These are phyloP conservation scores for Ogataea henricii DNA, from an alignment of 805 yeast species.

Conservation along the genomic window DNA sequence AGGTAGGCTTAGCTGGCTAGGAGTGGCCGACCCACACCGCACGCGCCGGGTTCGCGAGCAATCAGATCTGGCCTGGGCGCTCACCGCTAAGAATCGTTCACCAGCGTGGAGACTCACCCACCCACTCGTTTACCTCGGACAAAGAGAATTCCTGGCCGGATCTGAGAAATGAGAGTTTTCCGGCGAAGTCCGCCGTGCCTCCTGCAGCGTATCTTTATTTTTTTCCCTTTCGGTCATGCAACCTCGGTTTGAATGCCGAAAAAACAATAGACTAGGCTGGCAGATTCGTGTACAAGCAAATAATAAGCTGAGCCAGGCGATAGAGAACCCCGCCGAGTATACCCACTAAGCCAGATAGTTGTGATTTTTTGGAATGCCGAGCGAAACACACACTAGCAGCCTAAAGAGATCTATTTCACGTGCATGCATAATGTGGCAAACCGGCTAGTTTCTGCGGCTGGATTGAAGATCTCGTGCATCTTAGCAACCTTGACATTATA, in stretches of 20 bases:
- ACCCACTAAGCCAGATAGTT: conserved; percentile 4
- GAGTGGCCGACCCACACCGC: background rate
- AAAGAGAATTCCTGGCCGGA: no score
- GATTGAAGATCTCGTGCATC: background rate
- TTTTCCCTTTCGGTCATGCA: background rate
- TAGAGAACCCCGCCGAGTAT: background rate
- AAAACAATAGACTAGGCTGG: background rate
- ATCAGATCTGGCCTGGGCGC: no score
- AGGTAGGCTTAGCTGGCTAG: background rate
- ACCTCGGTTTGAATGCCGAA: background rate
- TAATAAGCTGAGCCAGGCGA: background rate
- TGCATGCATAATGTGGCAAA: background rate
- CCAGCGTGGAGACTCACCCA: no score
- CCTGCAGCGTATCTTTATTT: background rate
- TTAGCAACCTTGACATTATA: background rate
- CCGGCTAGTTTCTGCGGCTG: background rate
- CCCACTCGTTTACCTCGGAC: no score
- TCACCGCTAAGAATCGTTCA: no score
- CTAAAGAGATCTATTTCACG: background rate
- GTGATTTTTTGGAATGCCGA: conserved; percentile 1
- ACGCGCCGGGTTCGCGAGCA: no score
- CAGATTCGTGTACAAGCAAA: background rate
- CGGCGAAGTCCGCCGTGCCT: background rate
- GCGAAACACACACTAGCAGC: background rate
- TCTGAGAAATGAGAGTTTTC: background rate